phyloP scores from a whole-genome alignment of 1,139 yeast species.

The Torulaspora globosa region DNA sequence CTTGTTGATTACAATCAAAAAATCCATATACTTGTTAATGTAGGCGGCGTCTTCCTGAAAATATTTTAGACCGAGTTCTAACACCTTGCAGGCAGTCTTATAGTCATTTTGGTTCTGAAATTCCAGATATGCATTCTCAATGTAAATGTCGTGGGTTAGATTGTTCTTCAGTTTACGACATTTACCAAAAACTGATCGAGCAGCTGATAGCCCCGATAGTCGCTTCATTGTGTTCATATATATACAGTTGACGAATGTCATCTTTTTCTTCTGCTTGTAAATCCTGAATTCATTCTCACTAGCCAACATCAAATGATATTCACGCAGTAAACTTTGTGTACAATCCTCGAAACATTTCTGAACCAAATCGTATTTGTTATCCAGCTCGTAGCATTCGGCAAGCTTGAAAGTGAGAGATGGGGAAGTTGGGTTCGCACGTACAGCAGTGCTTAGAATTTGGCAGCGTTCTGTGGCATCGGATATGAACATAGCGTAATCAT shows the following conservation, averaged over 20 bases:
- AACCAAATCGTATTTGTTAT: constrained; percentile 51
- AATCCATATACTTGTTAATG: constrained; percentile 66
- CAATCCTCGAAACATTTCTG: constrained; percentile 49
- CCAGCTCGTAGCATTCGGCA: constrained; percentile 67
- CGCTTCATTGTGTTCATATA: constrained; percentile 61
- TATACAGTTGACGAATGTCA: constrained; percentile 43
- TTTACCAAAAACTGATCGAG: constrained; percentile 62
- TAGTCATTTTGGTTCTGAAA: constrained; percentile 56
- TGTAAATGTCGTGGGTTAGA: constrained; percentile 70
- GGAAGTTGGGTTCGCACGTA: constrained; percentile 66
- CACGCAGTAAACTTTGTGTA: constrained; percentile 42
- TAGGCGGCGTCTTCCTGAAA: constrained; percentile 56
- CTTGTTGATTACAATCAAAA: constrained; percentile 67
- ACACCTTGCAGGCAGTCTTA: constrained; percentile 70
- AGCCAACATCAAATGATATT: constrained; percentile 36
- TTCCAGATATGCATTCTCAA: constrained; percentile 81
- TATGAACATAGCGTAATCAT: constrained; percentile 47
- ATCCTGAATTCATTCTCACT: constrained; percentile 21
- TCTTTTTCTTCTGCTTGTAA: constrained; percentile 21
- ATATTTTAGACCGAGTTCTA: constrained; percentile 72
- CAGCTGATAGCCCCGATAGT: constrained; percentile 63
- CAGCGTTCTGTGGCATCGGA: constrained; percentile 35
- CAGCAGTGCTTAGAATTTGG: constrained; percentile 51
- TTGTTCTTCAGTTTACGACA: constrained; percentile 47
- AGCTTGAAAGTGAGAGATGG: constrained; percentile 62